phyloP scores from a whole-genome alignment of 2,329 filamentous ascomycete genomes.

The Aspergillus texensis region DNA sequence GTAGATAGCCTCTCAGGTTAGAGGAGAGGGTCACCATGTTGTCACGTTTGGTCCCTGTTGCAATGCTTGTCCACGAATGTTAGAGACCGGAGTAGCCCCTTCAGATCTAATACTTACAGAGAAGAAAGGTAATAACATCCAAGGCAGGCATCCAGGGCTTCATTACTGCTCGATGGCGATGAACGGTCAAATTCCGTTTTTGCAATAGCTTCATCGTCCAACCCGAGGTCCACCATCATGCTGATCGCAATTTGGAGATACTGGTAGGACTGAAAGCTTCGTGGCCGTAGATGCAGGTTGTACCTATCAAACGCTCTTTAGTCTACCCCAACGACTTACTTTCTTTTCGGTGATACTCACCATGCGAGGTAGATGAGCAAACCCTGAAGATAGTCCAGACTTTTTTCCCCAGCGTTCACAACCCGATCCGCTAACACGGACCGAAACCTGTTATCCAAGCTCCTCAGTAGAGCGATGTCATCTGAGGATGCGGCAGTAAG shows the following conservation, averaged over 20 bases:
- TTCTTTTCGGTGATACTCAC: not conserved
- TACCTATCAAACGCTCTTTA: not conserved
- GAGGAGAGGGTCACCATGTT: not conserved
- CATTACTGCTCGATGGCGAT: not conserved
- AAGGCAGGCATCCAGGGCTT: not conserved
- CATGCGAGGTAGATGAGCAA: not conserved
- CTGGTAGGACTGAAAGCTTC: not conserved
- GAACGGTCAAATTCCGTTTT: not conserved
- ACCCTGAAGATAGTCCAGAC: not conserved
- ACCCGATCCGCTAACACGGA: not conserved
- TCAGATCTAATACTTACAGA: not conserved
- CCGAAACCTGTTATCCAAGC: not conserved
- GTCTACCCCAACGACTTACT: not conserved
- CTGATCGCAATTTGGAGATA: not conserved
- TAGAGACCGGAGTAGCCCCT: not conserved
- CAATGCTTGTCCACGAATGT: not conserved
- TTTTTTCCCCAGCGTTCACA: not conserved
- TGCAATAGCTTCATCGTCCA: not conserved
- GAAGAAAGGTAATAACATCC: not conserved
- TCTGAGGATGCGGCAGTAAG: not conserved
- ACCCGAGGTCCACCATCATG: not conserved
- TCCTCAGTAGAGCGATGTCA: not conserved
- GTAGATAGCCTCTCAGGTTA: not conserved
- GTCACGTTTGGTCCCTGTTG: not conserved
- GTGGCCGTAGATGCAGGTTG: not conserved